These are phyloP conservation scores for Brettanomyces custersianus DNA, from an alignment of 805 yeast genomes.

Conservation along the genomic window DNA sequence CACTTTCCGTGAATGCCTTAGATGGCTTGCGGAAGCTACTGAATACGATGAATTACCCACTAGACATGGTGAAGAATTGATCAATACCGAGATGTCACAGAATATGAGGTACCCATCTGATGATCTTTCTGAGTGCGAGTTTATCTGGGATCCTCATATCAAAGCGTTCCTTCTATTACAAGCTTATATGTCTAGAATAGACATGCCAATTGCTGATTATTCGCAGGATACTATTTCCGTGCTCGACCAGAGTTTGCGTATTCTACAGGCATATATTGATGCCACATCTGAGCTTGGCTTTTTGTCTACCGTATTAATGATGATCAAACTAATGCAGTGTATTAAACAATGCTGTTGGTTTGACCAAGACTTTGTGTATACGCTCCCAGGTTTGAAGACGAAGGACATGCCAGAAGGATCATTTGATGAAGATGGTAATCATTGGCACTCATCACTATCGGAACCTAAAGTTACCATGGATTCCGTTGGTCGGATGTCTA, in stretches of 20 bases:
- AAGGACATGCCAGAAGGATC: constrained; percentile 10
- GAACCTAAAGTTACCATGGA: constrained; percentile 24
- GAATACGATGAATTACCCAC: constrained; percentile 88
- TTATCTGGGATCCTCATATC: constrained; percentile 83
- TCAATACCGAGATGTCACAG: constrained; percentile 76
- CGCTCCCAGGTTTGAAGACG: constrained; percentile 40
- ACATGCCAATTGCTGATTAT: constrained; percentile 91
- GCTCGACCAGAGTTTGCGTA: constrained; percentile 88
- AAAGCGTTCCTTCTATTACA: constrained; percentile 66
- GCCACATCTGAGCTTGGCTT: constrained; percentile 80
- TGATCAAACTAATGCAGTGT: constrained; percentile 71
- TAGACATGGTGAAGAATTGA: constrained; percentile 83
- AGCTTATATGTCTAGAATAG: constrained; percentile 62
- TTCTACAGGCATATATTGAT: constrained; percentile 87
- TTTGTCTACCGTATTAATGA: constrained; percentile 46
- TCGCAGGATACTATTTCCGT: constrained; percentile 90
- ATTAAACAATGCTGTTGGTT: constrained; percentile 85
- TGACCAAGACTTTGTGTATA: constrained; percentile 60
- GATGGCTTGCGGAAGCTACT: constrained; percentile 46
- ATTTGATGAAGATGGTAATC: constrained; percentile 27
- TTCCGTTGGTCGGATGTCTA: constrained; percentile 33
- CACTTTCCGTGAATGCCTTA: constrained; percentile 55
- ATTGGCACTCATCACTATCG: constrained; percentile 21
- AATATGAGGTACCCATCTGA: constrained; percentile 57
- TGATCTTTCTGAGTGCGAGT: constrained; percentile 45